Evolutionary conservation across 768 basidiomycete species (phyloP).

Genomic region (Lactifluus subvellereus): DNA sequence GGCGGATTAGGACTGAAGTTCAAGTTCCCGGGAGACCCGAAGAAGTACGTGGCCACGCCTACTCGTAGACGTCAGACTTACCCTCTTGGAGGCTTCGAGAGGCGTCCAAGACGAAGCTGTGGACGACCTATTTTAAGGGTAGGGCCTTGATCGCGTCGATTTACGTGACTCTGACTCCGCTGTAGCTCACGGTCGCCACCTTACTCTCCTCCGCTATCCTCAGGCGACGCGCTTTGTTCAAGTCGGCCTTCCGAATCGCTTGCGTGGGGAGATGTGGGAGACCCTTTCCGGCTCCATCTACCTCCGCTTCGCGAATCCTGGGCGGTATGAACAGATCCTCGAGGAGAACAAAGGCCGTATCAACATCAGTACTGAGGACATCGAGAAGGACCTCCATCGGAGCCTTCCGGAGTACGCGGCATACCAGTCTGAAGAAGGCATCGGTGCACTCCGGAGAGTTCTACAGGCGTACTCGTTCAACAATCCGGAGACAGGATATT

Average conservation of each 20-base stretch:
- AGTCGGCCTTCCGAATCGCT: slow-evolving; percentile 89
- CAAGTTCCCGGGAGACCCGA: slow-evolving; percentile 89
- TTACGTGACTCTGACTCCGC: slow-evolving; percentile 1
- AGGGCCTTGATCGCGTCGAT: slow-evolving; percentile 24
- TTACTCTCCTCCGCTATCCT: slow-evolving; percentile 94
- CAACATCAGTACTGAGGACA: slow-evolving; percentile 92
- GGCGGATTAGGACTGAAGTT: slow-evolving; percentile 77
- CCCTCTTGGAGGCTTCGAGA: slow-evolving; percentile 60
- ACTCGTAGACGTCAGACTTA: neutral
- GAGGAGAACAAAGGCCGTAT: slow-evolving; percentile 71
- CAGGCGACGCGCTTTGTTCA: slow-evolving; percentile 96
- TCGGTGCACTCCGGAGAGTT: slow-evolving; percentile 77
- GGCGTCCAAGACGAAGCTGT: slow-evolving; percentile 92
- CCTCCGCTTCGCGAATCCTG: slow-evolving; percentile 82
- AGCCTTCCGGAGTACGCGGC: slow-evolving; percentile 96
- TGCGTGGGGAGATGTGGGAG: slow-evolving; percentile 98
- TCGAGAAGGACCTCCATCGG: slow-evolving; percentile 96
- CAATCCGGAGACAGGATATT: slow-evolving; percentile 92
- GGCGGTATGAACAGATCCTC: slow-evolving; percentile 70
- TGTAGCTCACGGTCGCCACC: slow-evolving; percentile 84
- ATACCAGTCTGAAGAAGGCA: slow-evolving; percentile 88
- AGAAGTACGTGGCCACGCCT: slow-evolving; percentile 53
- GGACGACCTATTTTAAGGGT: slow-evolving; percentile 85
- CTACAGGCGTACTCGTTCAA: slow-evolving; percentile 93
- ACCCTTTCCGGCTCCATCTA: slow-evolving; percentile 90